These are phyloP conservation scores for Climacium dendroides DNA, from an alignment of 225 moss, liverwort and hornwort genomes.

Conservation along the genomic window DNA sequence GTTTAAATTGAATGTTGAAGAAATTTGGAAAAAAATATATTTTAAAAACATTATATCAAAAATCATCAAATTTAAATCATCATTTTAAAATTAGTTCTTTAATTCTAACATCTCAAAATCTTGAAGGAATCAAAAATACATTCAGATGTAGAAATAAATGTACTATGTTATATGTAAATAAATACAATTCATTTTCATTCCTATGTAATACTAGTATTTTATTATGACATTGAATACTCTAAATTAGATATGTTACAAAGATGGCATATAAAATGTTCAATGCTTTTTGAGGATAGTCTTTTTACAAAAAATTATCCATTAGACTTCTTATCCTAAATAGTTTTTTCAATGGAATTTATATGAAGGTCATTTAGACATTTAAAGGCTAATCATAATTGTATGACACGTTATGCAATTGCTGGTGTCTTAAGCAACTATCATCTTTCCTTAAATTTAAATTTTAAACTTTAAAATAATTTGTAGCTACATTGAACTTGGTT, in stretches of 20 bases:
- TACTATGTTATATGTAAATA: no score
- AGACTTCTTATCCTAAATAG: no score
- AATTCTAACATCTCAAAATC: not conserved
- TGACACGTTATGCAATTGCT: not conserved
- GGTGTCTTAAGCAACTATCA: no score
- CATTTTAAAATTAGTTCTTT: not conserved
- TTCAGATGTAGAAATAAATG: no score
- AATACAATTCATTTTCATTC: not conserved
- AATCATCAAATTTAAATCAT: no score
- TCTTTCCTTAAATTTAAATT: not conserved
- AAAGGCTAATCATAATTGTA: no score
- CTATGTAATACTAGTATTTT: not conserved
- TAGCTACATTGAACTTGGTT: not conserved
- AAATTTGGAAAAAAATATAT: not conserved
- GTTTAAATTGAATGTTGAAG: not conserved
- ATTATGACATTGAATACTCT: not conserved
- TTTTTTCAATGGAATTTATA: not conserved
- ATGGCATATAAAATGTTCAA: not conserved
- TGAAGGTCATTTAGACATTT: not conserved
- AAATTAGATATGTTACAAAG: not conserved
- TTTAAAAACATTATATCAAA: no score
- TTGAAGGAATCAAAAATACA: not conserved
- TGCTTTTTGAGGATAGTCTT: accelerated
- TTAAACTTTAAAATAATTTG: not conserved
- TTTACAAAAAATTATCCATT: not conserved